A percentile compares a stretch with the other conserved stretches of the same genome.
Conservation (phyloP, 1,139 yeast genomes). For the Yamadazyma sp. region DNA sequence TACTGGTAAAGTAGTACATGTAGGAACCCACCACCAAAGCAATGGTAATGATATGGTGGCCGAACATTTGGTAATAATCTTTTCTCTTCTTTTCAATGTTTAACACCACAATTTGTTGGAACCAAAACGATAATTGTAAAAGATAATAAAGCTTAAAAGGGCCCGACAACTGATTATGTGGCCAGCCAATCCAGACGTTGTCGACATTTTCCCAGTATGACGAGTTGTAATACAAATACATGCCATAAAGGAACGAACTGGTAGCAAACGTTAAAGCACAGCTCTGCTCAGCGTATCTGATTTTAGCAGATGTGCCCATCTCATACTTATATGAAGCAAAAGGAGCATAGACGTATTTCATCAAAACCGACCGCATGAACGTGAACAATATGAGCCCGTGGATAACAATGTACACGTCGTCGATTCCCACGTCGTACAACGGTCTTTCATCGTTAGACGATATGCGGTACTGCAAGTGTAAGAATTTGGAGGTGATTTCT, state of each 20-base stretch:
- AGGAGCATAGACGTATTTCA: slow-evolving; percentile 61
- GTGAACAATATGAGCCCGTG: slow-evolving; percentile 59
- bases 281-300: slow-evolving; percentile 83
- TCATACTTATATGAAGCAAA: slow-evolving; percentile 47
- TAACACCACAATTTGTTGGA: slow-evolving; percentile 75
- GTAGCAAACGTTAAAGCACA: slow-evolving; percentile 73
- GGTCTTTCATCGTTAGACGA: slow-evolving; percentile 20
- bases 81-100: slow-evolving; percentile 78
- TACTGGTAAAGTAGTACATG: slow-evolving; percentile 65
- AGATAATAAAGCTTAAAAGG: slow-evolving; percentile 71
- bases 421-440: slow-evolving; percentile 53
- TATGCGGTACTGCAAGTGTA: slow-evolving; percentile 46
- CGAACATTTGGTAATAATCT: slow-evolving; percentile 83
- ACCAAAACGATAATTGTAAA: slow-evolving; percentile 72
- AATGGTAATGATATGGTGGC: slow-evolving; percentile 83
- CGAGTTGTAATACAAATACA: slow-evolving; percentile 54
- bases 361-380: slow-evolving; percentile 57
- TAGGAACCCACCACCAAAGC: slow-evolving; percentile 70
- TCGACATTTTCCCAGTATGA: slow-evolving; percentile 61
- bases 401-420: slow-evolving; percentile 57
- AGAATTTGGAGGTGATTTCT: slow-evolving; percentile 41
- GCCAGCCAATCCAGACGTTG: slow-evolving; percentile 72
- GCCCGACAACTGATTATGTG: slow-evolving; percentile 54
- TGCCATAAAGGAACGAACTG: slow-evolving; percentile 57
- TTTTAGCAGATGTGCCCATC: slow-evolving; percentile 53